Conservation (phyloP, 768 basidiomycete genomes). For the Holtermanniella nyarrowii region DNA sequence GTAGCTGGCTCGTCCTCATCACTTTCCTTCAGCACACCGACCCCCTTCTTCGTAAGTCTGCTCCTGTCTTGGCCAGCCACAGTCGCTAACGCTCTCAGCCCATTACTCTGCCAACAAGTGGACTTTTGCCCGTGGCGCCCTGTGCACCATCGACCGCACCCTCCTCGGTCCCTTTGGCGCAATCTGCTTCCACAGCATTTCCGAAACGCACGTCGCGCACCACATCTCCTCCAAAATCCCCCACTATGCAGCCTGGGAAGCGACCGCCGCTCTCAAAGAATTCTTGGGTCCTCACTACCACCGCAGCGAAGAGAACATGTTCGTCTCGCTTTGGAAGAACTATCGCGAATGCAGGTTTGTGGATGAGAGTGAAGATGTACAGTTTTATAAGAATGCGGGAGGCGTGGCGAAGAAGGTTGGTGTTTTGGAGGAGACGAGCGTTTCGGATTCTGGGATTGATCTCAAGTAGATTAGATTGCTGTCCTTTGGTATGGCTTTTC, state of each 20-base stretch:
- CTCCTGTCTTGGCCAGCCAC: neutral
- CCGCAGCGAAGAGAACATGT: conserved; percentile 42
- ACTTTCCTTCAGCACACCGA: conserved; percentile 99
- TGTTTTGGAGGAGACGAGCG: conserved; percentile 49
- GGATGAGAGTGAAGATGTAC: conserved; percentile 80
- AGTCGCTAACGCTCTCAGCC: conserved; percentile 31
- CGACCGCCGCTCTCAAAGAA: conserved; percentile 69
- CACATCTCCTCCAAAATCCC: conserved; percentile 93
- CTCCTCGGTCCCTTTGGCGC: conserved; percentile 79
- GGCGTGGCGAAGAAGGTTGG: conserved; percentile 66
- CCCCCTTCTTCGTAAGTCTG: conserved; percentile 54
- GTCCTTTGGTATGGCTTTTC: too few species aligned
- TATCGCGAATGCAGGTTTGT: conserved; percentile 68
- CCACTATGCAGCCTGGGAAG: conserved; percentile 84
- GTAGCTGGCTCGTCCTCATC: conserved; percentile 88
- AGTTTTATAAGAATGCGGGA: conserved; percentile 52
- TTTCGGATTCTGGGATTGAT: conserved; percentile 61
- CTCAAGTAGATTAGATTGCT: conserved; percentile 28
- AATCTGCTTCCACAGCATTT: conserved; percentile 78
- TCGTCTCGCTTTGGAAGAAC: conserved; percentile 57
- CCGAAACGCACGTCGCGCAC: conserved; percentile 85
- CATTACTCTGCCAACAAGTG: conserved; percentile 85
- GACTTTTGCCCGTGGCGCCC: conserved; percentile 87
- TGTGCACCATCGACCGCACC: conserved; percentile 78
- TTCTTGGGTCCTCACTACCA: conserved; percentile 52